These are phyloP conservation scores for Lichtheimia corymbifera DNA, from an alignment of 371 early-diverging fungal species.

Conservation along the genomic window DNA sequence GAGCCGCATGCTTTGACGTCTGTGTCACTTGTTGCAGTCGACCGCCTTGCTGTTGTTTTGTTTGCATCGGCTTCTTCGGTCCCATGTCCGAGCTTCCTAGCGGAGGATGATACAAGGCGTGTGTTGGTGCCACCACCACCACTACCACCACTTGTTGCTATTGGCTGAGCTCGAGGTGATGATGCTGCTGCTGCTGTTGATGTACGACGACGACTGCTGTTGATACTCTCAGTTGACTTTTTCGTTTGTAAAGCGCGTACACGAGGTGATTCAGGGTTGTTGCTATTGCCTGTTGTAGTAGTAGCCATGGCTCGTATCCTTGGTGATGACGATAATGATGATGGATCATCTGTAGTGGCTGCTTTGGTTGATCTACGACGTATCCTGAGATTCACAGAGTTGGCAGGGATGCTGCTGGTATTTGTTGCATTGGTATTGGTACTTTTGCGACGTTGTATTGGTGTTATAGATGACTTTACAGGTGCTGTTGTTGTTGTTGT, in stretches of 20 bases:
- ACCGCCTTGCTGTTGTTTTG: not conserved
- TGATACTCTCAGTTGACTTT: conserved; percentile 19
- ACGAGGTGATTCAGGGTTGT: conserved; percentile 19
- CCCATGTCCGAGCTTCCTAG: no score
- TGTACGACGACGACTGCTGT: conserved; percentile 2
- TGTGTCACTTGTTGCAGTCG: conserved; percentile 4
- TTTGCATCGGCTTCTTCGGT: no score
- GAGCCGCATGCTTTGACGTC: conserved; percentile 8
- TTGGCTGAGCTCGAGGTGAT: not conserved
- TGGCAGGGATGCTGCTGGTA: not conserved
- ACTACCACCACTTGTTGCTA: not conserved
- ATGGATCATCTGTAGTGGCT: not conserved
- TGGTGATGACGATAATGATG: not conserved
- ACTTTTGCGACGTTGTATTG: conserved; percentile 22
- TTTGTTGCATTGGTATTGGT: conserved; percentile 1
- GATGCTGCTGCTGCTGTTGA: not conserved
- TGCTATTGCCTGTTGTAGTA: conserved; percentile 5
- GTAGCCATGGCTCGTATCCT: not conserved
- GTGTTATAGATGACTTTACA: not conserved
- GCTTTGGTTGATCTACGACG: conserved; percentile 11
- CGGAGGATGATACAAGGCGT: not conserved
- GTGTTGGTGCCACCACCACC: not conserved
- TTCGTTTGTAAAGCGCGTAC: conserved; percentile 21
- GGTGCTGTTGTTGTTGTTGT: conserved; percentile 6
- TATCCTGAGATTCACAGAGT: conserved; percentile 3